phyloP scores from a whole-genome alignment of 2,329 filamentous ascomycete species.

The Scleromitrula shiraiana region DNA sequence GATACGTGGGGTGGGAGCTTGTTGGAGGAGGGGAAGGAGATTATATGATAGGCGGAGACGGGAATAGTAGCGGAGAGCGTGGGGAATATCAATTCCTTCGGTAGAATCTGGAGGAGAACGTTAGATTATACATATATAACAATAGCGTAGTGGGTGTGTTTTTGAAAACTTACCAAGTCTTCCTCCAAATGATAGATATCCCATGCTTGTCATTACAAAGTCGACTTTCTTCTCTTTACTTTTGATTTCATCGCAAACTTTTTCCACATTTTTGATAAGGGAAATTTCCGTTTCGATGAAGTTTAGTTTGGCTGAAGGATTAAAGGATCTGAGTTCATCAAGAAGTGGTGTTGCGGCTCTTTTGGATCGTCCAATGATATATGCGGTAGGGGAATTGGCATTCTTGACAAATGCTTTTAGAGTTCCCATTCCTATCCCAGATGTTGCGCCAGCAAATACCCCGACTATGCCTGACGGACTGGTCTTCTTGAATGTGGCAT shows the following conservation, averaged over 20 bases:
- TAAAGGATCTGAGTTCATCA: conserved; percentile 35
- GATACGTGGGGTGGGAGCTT: conserved; percentile 39
- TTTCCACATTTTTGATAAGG: conserved; percentile 43
- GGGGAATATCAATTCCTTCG: conserved; percentile 47
- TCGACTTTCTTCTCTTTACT: conserved; percentile 38
- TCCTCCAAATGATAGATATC: conserved; percentile 28
- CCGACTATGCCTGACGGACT: conserved; percentile 34
- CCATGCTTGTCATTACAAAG: conserved; percentile 39
- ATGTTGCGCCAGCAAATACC: conserved; percentile 46
- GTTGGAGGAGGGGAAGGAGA: conserved; percentile 47
- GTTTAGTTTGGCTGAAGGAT: conserved; percentile 35
- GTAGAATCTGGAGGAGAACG: conserved; percentile 37
- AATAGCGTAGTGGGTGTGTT: background rate
- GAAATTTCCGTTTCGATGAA: conserved; percentile 45
- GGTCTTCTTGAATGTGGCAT: conserved; percentile 28
- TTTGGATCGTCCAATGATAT: conserved; percentile 43
- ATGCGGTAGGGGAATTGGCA: conserved; percentile 37
- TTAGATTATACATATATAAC: background rate
- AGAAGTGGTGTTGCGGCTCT: conserved; percentile 27
- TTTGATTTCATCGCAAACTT: conserved; percentile 38
- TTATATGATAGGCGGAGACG: conserved; percentile 49
- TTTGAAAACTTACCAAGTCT: conserved; percentile 20
- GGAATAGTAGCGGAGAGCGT: conserved; percentile 47
- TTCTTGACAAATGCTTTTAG: conserved; percentile 39
- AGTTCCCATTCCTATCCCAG: conserved; percentile 44